These are phyloP conservation scores for Plasmodium coatneyi DNA, from an alignment of 169 alveolate genomes.

Conservation along the genomic window DNA sequence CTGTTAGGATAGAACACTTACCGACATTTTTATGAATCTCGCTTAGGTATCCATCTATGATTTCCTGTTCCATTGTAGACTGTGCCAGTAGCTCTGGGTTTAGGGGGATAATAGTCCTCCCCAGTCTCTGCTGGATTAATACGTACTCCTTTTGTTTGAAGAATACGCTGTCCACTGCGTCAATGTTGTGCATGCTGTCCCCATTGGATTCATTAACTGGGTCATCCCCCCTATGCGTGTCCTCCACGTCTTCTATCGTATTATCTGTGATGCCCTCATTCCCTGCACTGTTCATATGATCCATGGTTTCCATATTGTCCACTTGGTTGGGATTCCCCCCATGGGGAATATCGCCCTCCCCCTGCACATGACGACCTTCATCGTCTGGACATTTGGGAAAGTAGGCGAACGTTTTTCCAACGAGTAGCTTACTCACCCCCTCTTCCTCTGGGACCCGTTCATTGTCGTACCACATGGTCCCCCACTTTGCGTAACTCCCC, in stretches of 20 bases:
- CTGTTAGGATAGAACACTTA: conserved; percentile 49
- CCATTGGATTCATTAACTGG: background rate
- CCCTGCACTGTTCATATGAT: background rate
- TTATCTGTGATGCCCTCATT: background rate
- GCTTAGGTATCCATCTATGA: conserved; percentile 41
- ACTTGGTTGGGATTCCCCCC: background rate
- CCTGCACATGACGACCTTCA: background rate
- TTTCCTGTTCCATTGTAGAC: conserved; percentile 44
- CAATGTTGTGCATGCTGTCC: background rate
- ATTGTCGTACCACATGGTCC: conserved; percentile 70
- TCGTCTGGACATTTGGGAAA: conserved; percentile 31
- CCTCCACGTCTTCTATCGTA: background rate
- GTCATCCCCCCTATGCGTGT: background rate
- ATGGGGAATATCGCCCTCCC: background rate
- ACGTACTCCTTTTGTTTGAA: conserved; percentile 29
- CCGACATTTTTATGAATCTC: conserved; percentile 51
- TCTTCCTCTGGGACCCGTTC: conserved; percentile 65
- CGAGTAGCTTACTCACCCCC: conserved; percentile 46
- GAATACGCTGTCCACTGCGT: conserved; percentile 7
- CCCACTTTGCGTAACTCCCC: background rate
- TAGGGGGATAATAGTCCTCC: conserved; percentile 65
- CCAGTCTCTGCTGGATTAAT: conserved; percentile 31
- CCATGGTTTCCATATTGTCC: conserved; percentile 1
- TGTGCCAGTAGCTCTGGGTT: conserved; percentile 60
- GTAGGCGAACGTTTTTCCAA: conserved; percentile 66